These are phyloP conservation scores for Ascochyta rabiei DNA, from an alignment of 2,329 filamentous ascomycete genomes.

Conservation along the genomic window DNA sequence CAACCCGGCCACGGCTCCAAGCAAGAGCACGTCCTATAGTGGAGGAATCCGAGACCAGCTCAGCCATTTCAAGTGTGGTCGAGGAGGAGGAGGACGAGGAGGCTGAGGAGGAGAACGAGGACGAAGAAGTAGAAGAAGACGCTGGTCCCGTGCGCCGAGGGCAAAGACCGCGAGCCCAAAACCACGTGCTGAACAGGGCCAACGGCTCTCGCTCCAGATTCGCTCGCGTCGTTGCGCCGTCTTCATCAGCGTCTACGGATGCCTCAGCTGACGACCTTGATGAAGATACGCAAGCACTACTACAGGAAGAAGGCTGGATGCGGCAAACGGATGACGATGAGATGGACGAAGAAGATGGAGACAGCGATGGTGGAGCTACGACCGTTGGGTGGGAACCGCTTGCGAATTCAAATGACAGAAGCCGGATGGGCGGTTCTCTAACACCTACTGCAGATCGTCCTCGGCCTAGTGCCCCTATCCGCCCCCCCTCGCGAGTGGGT, in stretches of 20 bases:
- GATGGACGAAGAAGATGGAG: conserved; percentile 46
- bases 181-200: conserved; percentile 39
- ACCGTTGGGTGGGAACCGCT: conserved; percentile 54
- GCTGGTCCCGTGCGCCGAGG: conserved; percentile 43
- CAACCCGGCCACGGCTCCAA: conserved; percentile 27
- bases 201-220: conserved; percentile 40
- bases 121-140: conserved; percentile 43
- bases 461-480: conserved; percentile 48
- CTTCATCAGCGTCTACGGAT: conserved; percentile 46
- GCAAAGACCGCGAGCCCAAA: conserved; percentile 37
- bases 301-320: conserved; percentile 47
- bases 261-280: conserved; percentile 46
- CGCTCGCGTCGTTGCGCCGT: conserved; percentile 29
- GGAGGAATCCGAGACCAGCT: conserved; percentile 46
- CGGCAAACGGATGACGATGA: conserved; percentile 48
- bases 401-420: conserved; percentile 53
- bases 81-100: conserved; percentile 36
- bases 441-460: conserved; percentile 56
- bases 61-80: conserved; percentile 41
- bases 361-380: conserved; percentile 52
- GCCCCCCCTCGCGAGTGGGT: conserved; percentile 47
- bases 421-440: conserved; percentile 53
- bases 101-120: conserved; percentile 40
- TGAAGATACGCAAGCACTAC: conserved; percentile 46
- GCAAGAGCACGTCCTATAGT: conserved; percentile 45